phyloP scores from a whole-genome alignment of 768 basidiomycete species.

The Sporobolomyces phaffii region DNA sequence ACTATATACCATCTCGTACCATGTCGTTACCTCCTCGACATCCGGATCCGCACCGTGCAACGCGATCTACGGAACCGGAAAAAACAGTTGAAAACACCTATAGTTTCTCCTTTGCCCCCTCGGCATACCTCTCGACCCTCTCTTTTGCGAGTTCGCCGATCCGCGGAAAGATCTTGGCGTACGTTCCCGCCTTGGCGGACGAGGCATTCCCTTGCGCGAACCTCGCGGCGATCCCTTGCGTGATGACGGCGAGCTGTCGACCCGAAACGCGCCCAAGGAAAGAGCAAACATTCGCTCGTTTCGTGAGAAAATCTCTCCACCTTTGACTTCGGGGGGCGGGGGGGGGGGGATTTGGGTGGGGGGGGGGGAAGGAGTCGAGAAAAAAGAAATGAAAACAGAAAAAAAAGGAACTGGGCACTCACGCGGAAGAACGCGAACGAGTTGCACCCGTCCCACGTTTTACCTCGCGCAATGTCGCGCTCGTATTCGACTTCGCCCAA shows the following conservation, averaged over 20 bases:
- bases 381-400: too few relatives aligned
- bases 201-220: conserved; percentile 38
- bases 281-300: not conserved
- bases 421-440: conserved; percentile 42
- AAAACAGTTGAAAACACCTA: too few relatives aligned
- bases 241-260: conserved; percentile 44
- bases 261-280: not conserved
- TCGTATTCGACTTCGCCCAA: conserved; percentile 9
- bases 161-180: conserved; percentile 30
- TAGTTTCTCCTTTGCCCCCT: not conserved
- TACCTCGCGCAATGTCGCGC: not conserved
- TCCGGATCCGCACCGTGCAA: too few relatives aligned
- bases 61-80: too few relatives aligned
- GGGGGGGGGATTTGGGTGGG: not conserved
- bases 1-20: too few relatives aligned
- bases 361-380: not conserved
- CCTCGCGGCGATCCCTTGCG: conserved; percentile 43
- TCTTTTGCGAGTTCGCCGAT: conserved; percentile 33
- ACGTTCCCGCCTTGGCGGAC: conserved; percentile 32
- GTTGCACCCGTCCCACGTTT: conserved; percentile 29
- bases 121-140: conserved; percentile 21
- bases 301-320: too few relatives aligned
- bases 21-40: too few relatives aligned
- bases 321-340: not conserved
- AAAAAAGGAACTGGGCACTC: too few relatives aligned